Evolutionary conservation across 208 protist genomes (phyloP).

Genomic region (Spironucleus salmonicida): DNA sequence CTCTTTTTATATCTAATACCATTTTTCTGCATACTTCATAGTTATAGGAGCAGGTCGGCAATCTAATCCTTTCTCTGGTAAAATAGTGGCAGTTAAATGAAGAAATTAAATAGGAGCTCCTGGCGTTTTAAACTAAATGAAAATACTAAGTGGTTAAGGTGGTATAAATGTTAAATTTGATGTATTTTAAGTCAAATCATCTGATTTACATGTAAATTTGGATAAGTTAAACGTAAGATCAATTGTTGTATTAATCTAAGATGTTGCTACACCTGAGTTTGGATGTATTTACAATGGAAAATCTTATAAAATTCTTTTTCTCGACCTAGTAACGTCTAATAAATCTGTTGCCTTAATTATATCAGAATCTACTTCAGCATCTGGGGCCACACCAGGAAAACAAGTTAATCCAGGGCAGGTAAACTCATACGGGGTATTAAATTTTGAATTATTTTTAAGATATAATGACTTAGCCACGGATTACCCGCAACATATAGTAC

Average conservation of each 20-base stretch:
- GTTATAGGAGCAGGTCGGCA: conserved; percentile 16
- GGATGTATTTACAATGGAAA: background rate
- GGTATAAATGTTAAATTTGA: background rate
- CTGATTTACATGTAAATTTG: background rate
- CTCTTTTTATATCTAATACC: background rate
- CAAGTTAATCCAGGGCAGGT: background rate
- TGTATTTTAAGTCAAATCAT: background rate
- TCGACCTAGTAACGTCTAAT: background rate
- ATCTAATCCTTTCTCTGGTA: conserved; percentile 13
- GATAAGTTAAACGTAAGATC: background rate
- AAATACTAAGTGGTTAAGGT: background rate
- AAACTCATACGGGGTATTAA: background rate
- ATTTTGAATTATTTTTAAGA: background rate
- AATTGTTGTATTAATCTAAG: conserved; percentile 1
- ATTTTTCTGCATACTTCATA: conserved; percentile 12
- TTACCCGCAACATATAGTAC: background rate
- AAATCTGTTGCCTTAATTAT: conserved; percentile 3
- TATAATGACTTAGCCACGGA: background rate
- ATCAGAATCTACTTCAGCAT: background rate
- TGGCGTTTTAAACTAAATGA: background rate
- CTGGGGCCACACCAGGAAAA: background rate
- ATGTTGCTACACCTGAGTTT: background rate
- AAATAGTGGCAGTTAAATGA: conserved; percentile 7
- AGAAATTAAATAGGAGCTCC: background rate
- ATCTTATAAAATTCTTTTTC: background rate